A percentile compares a stretch with the other conserved stretches of the same genome.
Evolutionary conservation across 2,329 filamentous ascomycete genomes (phyloP).

Genomic region (Cryphonectria parasitica): DNA sequence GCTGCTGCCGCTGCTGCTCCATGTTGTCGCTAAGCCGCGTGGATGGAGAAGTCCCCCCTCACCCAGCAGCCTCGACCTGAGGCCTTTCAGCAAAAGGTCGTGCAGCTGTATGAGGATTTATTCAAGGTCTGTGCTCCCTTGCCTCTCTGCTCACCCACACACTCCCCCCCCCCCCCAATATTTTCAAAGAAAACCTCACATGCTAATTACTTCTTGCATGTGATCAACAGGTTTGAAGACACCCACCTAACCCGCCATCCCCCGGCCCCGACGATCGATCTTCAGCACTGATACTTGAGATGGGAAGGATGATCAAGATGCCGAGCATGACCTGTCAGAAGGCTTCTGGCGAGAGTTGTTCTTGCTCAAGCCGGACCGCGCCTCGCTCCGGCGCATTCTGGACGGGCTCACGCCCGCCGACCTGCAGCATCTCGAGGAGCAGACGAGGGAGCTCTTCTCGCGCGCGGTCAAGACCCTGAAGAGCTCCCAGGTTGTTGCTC

Average conservation of each 20-base stretch:
- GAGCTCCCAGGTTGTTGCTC: conserved; percentile 59
- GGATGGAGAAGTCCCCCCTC: conserved; percentile 88
- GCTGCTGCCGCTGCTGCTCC: background rate
- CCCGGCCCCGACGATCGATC: conserved; percentile 12
- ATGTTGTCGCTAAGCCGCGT: conserved; percentile 19
- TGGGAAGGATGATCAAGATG: conserved; percentile 44
- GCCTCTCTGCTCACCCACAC: background rate
- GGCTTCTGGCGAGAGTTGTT: conserved; percentile 98
- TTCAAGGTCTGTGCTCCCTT: conserved; percentile 64
- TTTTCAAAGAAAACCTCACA: conserved; percentile 22
- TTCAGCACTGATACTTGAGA: conserved; percentile 20
- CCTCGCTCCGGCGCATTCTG: conserved; percentile 69
- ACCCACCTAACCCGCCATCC: background rate
- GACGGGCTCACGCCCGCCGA: conserved; percentile 73
- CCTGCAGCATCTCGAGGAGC: conserved; percentile 75
- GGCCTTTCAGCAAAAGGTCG: conserved; percentile 91
- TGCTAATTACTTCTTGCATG: conserved; percentile 23
- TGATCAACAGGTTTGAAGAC: conserved; percentile 26
- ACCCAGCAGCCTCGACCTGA: conserved; percentile 90
- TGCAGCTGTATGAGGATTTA: conserved; percentile 82
- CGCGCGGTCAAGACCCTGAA: conserved; percentile 73
- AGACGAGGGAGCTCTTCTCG: conserved; percentile 78
- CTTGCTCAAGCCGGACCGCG: conserved; percentile 78
- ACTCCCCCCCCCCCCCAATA: background rate
- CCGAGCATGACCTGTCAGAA: conserved; percentile 73